A percentile compares a stretch with the other conserved stretches of the same genome.
Evolutionary conservation across 2,329 filamentous ascomycete genomes (phyloP).

Genomic region (Cladosporium oxysporum): DNA sequence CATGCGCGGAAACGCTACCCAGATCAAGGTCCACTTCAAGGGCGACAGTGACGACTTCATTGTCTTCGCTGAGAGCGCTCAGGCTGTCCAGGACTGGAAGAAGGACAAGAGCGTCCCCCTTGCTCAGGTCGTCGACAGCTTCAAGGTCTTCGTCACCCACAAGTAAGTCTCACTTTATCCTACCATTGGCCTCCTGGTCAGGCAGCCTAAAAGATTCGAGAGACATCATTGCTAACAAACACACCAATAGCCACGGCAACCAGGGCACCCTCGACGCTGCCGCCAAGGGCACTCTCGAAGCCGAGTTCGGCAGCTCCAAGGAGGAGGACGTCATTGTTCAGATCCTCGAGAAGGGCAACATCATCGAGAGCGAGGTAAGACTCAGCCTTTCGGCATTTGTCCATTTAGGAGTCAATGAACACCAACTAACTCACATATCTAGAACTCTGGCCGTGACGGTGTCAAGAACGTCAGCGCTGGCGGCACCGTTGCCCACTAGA

Average conservation of each 20-base stretch:
- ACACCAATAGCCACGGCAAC: constrained; percentile 68
- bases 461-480: constrained; percentile 47
- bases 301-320: constrained; percentile 80
- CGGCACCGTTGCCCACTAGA: constrained; percentile 33
- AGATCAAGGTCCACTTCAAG: constrained; percentile 84
- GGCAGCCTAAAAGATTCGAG: neutral
- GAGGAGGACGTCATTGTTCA: constrained; percentile 79
- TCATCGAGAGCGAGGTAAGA: constrained; percentile 63
- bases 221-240: neutral
- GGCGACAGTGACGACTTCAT: constrained; percentile 70
- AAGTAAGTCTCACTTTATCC: constrained; percentile 60
- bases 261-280: constrained; percentile 79
- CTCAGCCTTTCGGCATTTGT: neutral
- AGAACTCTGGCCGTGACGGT: constrained; percentile 46
- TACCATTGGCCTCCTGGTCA: neutral
- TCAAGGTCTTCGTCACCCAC: constrained; percentile 87
- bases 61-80: constrained; percentile 62
- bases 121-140: constrained; percentile 80
- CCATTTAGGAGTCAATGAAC: neutral
- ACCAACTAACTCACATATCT: constrained; percentile 25
- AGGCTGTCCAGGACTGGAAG: constrained; percentile 78
- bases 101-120: constrained; percentile 76
- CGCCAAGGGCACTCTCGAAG: constrained; percentile 72
- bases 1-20: constrained; percentile 65
- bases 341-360: constrained; percentile 75